Base-by-base conservation (phyloP, 2,329 filamentous ascomycete genomes). In the Ophiostoma angusticollis region DNA sequence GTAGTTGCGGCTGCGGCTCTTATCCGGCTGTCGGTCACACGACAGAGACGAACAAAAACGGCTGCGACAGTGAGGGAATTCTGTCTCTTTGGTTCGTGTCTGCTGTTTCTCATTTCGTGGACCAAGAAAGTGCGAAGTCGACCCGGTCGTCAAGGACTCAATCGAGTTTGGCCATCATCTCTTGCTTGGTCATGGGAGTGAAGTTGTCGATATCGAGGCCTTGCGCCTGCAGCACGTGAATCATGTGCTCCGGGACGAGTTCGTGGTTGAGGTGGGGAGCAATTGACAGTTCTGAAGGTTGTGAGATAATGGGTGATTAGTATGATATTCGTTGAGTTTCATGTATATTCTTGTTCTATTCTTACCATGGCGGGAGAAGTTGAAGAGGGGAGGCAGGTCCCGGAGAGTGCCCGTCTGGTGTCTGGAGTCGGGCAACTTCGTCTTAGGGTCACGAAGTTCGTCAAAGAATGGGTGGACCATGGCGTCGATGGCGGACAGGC, bases 391-490 rank as follows among this genome's bases (percentile, higher is more conserved):
- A 17, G 91, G 91, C 37, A 98, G 65, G 45, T 95, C 87, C 57
- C 82, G 81, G 35, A 82, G 63, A 33, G 82, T 71, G 45, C 81
- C 82, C 49, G 81, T 84, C 45, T 84, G 75, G 62, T 95, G 86
- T 57, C 91, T 82, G 18, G 91, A 98, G 59, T 98, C 91, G 9
- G 89, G 91, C 48, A 98, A 71, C 59, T 81, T 84, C 44, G 87
- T 96, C 58, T 61, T 78, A n/a, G 86, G 84, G 54, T 95, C 86
- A 54, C 91, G 77, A 47, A 98, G 71, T 62, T 98, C 91, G 55
- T 98, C 89, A 55, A 98, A 98, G 73, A 96, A 98, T 27, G 91
- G 86, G 54, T 98, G 91, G 42, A 93, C 82, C 87, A 98, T 94
- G 37, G 91, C 91, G 54, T 96, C 85, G 47, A 98, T 78, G 17